A percentile compares a stretch with the other conserved stretches of the same genome.
phyloP scores from a whole-genome alignment of 2,329 filamentous ascomycete species.

The Pyricularia sp. region DNA sequence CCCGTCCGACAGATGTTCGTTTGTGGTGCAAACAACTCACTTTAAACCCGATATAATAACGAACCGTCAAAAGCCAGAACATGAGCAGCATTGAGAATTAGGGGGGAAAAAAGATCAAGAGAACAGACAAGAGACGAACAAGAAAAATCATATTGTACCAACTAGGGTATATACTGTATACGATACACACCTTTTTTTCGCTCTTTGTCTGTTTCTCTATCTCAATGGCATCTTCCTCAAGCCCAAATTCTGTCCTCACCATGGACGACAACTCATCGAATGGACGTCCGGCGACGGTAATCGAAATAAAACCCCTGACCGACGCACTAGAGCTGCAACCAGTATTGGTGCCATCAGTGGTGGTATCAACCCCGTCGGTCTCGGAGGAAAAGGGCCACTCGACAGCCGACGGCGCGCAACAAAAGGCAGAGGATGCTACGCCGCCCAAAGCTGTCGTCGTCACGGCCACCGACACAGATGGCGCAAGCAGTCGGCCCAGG shows the following conservation, averaged over 20 bases:
- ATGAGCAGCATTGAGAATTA: too few species aligned
- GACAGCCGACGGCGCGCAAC: neutral
- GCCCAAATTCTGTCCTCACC: neutral
- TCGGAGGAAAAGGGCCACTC: neutral
- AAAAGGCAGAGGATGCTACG: neutral
- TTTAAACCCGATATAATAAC: too few species aligned
- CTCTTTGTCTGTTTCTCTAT: too few species aligned
- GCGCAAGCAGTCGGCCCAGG: neutral
- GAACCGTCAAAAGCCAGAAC: too few species aligned
- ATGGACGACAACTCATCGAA: neutral
- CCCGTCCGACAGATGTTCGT: too few species aligned
- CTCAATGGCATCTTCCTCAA: neutral
- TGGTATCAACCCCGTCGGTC: neutral
- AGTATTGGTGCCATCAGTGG: neutral
- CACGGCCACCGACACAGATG: neutral
- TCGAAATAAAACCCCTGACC: neutral
- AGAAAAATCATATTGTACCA: neutral
- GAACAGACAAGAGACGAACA: neutral
- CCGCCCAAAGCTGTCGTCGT: neutral
- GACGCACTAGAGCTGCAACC: neutral
- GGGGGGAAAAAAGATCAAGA: too few species aligned
- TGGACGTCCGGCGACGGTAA: neutral
- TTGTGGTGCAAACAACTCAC: too few species aligned
- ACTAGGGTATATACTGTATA: neutral
- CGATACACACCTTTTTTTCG: too few species aligned